These are phyloP conservation scores for Herpomyces periplanetae DNA, from an alignment of 2,329 filamentous ascomycete species.

Conservation along the genomic window DNA sequence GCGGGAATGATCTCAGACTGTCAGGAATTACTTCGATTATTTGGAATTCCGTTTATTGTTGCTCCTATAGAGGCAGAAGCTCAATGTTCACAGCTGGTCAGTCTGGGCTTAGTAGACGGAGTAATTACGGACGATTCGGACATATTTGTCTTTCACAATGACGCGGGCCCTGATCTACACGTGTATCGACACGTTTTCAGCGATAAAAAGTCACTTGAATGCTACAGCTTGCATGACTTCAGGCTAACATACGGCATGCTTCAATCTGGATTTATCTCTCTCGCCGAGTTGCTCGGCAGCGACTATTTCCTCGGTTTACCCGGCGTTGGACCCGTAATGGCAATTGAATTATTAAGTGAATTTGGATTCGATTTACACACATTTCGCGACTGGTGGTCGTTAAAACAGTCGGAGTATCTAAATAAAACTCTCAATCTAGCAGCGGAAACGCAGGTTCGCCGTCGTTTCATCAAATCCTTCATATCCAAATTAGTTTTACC, in stretches of 20 bases:
- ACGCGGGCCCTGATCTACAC: no score
- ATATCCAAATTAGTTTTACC: slow-evolving; percentile 56
- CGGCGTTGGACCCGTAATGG: slow-evolving; percentile 70
- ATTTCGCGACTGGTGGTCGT: slow-evolving; percentile 61
- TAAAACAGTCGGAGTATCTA: no score
- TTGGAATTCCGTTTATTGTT: slow-evolving; percentile 80
- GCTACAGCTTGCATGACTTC: slow-evolving; percentile 48
- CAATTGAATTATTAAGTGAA: slow-evolving; percentile 68
- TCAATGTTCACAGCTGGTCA: slow-evolving; percentile 68
- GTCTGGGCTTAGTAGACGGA: slow-evolving; percentile 56
- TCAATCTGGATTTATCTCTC: no score
- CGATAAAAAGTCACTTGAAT: slow-evolving; percentile 85
- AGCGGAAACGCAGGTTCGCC: no score
- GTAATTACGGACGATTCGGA: slow-evolving; percentile 94
- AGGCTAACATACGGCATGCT: slow-evolving; percentile 51
- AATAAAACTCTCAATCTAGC: no score
- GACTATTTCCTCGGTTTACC: slow-evolving; percentile 81
- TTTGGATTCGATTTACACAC: slow-evolving; percentile 27
- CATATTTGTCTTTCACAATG: slow-evolving; percentile 77
- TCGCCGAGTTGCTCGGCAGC: slow-evolving; percentile 62
- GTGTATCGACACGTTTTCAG: slow-evolving; percentile 99
- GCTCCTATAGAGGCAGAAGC: slow-evolving; percentile 97
- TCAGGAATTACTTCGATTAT: slow-evolving; percentile 52
- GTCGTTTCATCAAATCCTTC: slow-evolving; percentile 43
- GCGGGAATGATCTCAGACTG: slow-evolving; percentile 87